Evolutionary conservation across 495 filamentous ascomycete species (phyloP), one percentile per base, ranked within the genome.

Genomic region (Collariella sp.): DNA sequence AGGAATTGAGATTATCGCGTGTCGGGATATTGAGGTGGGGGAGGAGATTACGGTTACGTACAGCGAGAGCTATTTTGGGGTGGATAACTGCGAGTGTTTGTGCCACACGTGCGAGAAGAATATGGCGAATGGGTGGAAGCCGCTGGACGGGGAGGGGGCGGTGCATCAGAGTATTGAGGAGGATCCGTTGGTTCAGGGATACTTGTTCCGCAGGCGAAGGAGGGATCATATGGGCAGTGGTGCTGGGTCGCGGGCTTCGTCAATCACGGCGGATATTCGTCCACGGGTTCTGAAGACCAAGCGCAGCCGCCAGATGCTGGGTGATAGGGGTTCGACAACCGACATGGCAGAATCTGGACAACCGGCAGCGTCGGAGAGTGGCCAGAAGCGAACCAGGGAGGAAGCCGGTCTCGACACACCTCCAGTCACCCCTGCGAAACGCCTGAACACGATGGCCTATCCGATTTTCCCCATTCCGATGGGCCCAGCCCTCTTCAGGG

Each of bases 1-100:
- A 58, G 89, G 90, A 31, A 96, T 99, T 74, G 83, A 89, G 62
- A 85, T 99, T 36, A 75, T 90, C 42, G 84, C 93, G 6, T 76
- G 79, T 19, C 82, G 83, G 52, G 76, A 94, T 56, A 96, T 99
- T 26, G 78, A 85, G 22, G 73, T 86, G 3, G 94, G 89, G 4
- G 91, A 96, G 53, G 93, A 97, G 68, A 94, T 99, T 57, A 97
- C 94, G 0, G 91, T 97, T 1, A 87, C 81, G 3, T 99, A 99
- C 65, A 87, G 91, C 12, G 89, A 95, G 31, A 86, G 93, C 62
- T 99, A 99, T 65, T 99, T 99, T 69, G 93, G 94, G 3, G 82
- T 85, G 35, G 83, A 90, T 60, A 99, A 99, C 60, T 88, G 88
- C 63, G 94, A 99, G 66, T 99, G 93, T 67, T 75, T 99, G 2